Evolutionary conservation across 2,329 filamentous ascomycete species (phyloP), one percentile per base, ranked within the genome.

Genomic region (Fusarium phyllophilum): DNA sequence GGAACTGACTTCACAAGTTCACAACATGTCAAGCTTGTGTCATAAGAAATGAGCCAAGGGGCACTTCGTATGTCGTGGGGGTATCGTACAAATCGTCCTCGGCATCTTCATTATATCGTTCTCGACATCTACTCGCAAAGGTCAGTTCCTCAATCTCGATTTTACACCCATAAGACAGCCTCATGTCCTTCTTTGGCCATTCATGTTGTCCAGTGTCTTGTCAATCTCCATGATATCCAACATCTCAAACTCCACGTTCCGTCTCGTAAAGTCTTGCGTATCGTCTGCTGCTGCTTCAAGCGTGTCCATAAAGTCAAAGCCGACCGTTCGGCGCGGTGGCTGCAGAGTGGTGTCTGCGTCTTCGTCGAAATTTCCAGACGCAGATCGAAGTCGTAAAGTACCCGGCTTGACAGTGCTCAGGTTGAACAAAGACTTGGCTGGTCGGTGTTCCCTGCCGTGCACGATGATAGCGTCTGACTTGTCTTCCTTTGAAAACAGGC

Each of bases 151-250:
- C 56, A 22, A 56, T 67, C 55, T 78, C 49, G 29, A 24, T 31
- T 55, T 39, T 55, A 17, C 73, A 83, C 15, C 76, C 73, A 83
- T 17, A 75, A 71, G 89, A 89, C 68, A 89, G 84, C 61, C 62
- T 84, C 52, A 85, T 86, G 62, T 82, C 44, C 68, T 83, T 39
- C 83, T 84, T 51, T 86, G 82, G 39, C 84, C 84, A 44, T 90
- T 86, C 87, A 92, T 84, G 56, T 82, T 84, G 54, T 89, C 86
- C 59, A 92, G 80, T 55, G 86, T 88, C 66, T 88, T 86, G 74
- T 92, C 90, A 76, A 92, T 90, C 74, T 90, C 89, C 85, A 91
- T 88, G 49, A 92, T 89, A 78, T 91, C 89, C 74, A 92, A 83
- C 84, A 91, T 88, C 80, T 91, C 89, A 36, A 85, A 84, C 77